phyloP scores from a whole-genome alignment of 805 yeast genomes.

The Babjeviella inositovora region DNA sequence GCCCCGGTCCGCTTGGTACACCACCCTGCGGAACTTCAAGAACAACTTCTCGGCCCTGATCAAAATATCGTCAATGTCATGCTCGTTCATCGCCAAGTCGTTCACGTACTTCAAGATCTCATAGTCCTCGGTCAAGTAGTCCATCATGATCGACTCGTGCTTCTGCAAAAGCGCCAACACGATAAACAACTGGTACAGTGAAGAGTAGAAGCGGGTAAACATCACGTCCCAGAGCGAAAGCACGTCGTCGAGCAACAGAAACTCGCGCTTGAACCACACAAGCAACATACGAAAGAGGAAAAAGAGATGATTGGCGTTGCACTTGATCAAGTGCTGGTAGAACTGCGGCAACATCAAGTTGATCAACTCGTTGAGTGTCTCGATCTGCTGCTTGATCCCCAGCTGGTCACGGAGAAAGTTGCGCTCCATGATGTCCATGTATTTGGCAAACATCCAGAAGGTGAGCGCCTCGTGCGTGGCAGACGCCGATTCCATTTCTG shows the following conservation, averaged over 20 bases:
- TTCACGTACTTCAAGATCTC: conserved; percentile 88
- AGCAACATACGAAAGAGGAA: conserved; percentile 90
- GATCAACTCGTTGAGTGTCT: conserved; percentile 67
- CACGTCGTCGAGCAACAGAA: conserved; percentile 64
- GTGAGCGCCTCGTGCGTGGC: conserved; percentile 57
- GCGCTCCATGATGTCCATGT: conserved; percentile 92
- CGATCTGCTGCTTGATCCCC: conserved; percentile 86
- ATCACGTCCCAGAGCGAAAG: conserved; percentile 81
- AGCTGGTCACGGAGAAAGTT: conserved; percentile 84
- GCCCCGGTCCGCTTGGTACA: conserved; percentile 59
- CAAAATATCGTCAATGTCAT: conserved; percentile 61
- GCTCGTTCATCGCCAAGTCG: conserved; percentile 65
- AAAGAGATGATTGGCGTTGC: conserved; percentile 81
- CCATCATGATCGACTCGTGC: conserved; percentile 62
- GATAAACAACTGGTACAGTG: conserved; percentile 79
- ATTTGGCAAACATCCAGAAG: conserved; percentile 78
- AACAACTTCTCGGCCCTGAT: conserved; percentile 78
- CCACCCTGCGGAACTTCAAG: conserved; percentile 63
- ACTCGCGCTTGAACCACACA: conserved; percentile 92
- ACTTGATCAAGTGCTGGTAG: conserved; percentile 67
- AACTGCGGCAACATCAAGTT: conserved; percentile 81
- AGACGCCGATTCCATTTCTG: conserved; percentile 20
- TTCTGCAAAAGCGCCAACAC: conserved; percentile 84
- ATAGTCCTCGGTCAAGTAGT: conserved; percentile 66
- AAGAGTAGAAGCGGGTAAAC: conserved; percentile 75